Conservation (phyloP, 2,329 filamentous ascomycete genomes). For the Nigrospora osmanthi region DNA sequence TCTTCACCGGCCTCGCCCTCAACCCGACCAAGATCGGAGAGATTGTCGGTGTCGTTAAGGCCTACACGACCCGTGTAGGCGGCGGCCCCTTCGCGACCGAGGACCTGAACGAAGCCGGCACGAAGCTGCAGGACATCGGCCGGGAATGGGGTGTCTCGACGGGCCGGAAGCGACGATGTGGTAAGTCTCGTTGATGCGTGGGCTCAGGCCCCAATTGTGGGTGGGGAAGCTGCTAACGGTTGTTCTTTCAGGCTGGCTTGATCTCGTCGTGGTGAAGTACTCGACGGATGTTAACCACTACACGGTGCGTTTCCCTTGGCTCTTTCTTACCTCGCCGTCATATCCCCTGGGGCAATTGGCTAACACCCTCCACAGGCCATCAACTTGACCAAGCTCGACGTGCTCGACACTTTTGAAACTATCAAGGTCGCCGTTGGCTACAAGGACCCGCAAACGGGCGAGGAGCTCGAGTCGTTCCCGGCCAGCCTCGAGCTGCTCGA, state of each 20-base stretch:
- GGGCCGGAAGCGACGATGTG: slow-evolving; percentile 49
- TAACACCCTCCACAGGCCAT: slow-evolving; percentile 22
- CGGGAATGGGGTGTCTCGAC: slow-evolving; percentile 21
- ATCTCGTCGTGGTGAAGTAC: slow-evolving; percentile 63
- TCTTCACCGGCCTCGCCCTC: slow-evolving; percentile 49
- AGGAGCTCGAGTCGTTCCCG: slow-evolving; percentile 54
- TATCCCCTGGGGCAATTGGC: slow-evolving; percentile 2
- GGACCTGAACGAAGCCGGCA: slow-evolving; percentile 25
- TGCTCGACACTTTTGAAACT: slow-evolving; percentile 66
- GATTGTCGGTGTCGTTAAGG: slow-evolving; percentile 58
- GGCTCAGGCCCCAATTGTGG: slow-evolving; percentile 7
- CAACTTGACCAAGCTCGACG: slow-evolving; percentile 47
- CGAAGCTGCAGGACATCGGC: slow-evolving; percentile 30
- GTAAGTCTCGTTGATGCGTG: neutral
- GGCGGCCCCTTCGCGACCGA: slow-evolving; percentile 57
- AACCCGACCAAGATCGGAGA: slow-evolving; percentile 45
- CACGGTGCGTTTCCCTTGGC: neutral
- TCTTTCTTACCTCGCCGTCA: neutral
- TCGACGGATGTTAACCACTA: slow-evolving; percentile 44
- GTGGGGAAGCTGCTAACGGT: slow-evolving; percentile 2
- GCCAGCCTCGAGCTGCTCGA: slow-evolving; percentile 52
- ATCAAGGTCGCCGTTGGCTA: slow-evolving; percentile 72
- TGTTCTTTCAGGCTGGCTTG: slow-evolving; percentile 34
- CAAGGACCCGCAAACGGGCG: slow-evolving; percentile 33
- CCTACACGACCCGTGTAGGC: slow-evolving; percentile 51